Evolutionary conservation across 164 flowering plant species (phyloP), one percentile per base, ranked within the genome.

Genomic region (Platanus orientalis): DNA sequence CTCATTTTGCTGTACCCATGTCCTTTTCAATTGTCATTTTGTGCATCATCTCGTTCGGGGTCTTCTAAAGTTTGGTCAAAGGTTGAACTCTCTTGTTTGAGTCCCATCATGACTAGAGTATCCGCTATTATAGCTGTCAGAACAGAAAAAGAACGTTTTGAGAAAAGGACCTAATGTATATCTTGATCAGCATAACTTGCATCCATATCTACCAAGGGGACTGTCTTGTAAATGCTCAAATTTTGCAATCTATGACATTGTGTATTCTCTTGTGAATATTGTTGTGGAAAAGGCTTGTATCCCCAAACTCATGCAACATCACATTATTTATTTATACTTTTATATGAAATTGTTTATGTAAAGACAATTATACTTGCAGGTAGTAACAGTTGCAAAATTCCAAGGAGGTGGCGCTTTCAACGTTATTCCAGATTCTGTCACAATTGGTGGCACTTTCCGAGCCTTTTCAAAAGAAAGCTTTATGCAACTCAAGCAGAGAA

Each of bases 401-500:
- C 76, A 77, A 69, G 85, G 85, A 49, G 85, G 85, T 13, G 80
- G 71, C 45, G 83, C 85, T 50, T 77, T 81, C 58, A 81, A 81
- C 63, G 85, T 79, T 16, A 81, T 81, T 62, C 85, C 83, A 9
- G 85, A 81, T 71, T 81, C 76, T 24, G 85, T 81, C 42, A 75
- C 81, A 16, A 81, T 81, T 60, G 85, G 83, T 25, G 85, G 85
- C 56, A 81, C 83, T 2, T 79, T 79, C 64, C 70, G 85, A 26
- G 81, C 85, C 32, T 75, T 81, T 60, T 71, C 81, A 12, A 67
- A 53, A 58, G 63, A 71, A 54, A 73, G 75, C 69, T 74, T 81
- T 28, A 49, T 39, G 44, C 70, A 70, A 13, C 82, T 81, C 40
- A 73, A 56, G 71, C 75, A 77, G 53, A 69, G 85, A 20, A 81